Base-by-base conservation (phyloP, 495 filamentous ascomycete genomes). In the Aspergillus funiculosus region DNA sequence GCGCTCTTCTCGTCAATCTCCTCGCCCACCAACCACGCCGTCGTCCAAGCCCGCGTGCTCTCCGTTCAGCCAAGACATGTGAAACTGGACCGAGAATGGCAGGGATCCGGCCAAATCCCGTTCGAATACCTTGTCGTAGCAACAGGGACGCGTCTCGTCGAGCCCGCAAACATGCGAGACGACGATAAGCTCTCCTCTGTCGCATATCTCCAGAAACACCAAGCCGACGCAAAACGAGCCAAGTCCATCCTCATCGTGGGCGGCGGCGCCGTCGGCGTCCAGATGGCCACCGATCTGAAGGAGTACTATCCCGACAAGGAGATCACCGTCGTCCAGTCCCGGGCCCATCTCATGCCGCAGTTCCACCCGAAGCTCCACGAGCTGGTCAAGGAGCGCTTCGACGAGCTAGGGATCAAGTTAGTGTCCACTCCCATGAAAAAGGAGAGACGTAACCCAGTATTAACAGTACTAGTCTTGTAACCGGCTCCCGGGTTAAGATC, bases 241-340 rank as follows among this genome's bases (percentile, higher is more conserved):
- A 53, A 66, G 18, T 70, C 68, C 0, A 69, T 83, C 39, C 62
- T 76, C 4, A 68, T 84, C 14, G 70, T 81, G 1, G 80, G 80
- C 2, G 80, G 76, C 1, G 80, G 80, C 1, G 76, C 80, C 4
- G 78, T 80, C 0, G 80, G 80, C 1, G 71, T 83, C 0, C 74
- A 84, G 59, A 60, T 81, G 55, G 78, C 78, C 0, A 69, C 73
- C 4, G 80, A 84, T 52, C 61, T 80, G 31, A 82, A 81, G 61
- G 71, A 68, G 14, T 62, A 64, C 14, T 80, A 77, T 45, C 76
- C 74, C 0, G 73, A 77, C 0, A 82, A 82, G 60, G 59, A 71
- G 3, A 72, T 83, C 17, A 68, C 66, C 0, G 60, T 84, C 15
- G 64, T 84, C 3, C 79, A 83, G 52, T 82, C 78, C 4, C 59